Percentiles rank a stretch among this genome's conserved stretches.
phyloP scores from a whole-genome alignment of 306 rosid species.

The Malus asiatica region DNA sequence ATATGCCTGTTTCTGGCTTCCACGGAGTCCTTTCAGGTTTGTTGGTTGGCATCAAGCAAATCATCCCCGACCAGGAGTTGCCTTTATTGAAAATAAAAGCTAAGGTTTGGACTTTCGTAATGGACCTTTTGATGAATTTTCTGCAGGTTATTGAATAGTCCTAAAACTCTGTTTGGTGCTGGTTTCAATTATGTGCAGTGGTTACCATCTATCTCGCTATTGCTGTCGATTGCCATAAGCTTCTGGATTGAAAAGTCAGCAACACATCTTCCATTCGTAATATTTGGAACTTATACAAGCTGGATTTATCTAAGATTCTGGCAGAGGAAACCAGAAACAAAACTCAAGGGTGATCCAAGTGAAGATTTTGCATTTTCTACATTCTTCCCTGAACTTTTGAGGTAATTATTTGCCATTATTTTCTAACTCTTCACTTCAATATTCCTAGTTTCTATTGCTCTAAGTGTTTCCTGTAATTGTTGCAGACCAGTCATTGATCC shows the following conservation, averaged over 20 bases:
- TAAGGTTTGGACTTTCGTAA: constrained; percentile 44
- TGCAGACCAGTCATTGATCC: constrained; percentile 83
- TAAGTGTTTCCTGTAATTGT: constrained; percentile 13
- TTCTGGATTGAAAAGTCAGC: constrained; percentile 58
- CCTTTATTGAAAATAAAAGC: constrained; percentile 62
- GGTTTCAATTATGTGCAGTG: constrained; percentile 52
- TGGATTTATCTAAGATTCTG: constrained; percentile 98
- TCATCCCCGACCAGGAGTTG: constrained; percentile 85
- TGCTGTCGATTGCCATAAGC: constrained; percentile 54
- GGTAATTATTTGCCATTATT: constrained; percentile 32
- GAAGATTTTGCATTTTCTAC: constrained; percentile 90
- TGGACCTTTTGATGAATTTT: background rate
- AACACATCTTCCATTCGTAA: constrained; percentile 70
- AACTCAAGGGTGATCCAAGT: constrained; percentile 88
- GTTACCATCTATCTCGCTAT: constrained; percentile 64
- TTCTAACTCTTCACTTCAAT: background rate
- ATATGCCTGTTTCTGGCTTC: constrained; percentile 85
- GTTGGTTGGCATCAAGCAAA: constrained; percentile 95
- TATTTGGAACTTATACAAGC: constrained; percentile 81
- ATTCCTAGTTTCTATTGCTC: constrained; percentile 10
- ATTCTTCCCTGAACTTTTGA: constrained; percentile 79
- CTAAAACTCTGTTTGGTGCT: constrained; percentile 11
- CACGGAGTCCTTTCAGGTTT: constrained; percentile 81
- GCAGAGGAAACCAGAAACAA: constrained; percentile 84
- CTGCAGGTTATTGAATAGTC: constrained; percentile 4